Conservation (phyloP, 345 rosid genomes). For the Citrus sp. region DNA sequence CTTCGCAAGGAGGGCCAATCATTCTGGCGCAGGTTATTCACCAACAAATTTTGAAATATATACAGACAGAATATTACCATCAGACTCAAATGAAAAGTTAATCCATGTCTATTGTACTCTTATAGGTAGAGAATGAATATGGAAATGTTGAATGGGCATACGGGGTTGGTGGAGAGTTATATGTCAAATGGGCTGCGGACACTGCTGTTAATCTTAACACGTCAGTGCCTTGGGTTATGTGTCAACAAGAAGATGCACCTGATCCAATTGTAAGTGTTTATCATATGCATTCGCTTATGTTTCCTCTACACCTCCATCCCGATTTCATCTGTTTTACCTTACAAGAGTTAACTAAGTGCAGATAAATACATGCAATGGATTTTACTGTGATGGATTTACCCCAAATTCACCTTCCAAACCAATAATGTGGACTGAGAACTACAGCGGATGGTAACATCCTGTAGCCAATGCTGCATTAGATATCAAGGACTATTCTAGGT, state of each 20-base stretch:
- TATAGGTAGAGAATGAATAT: slow-evolving; percentile 68
- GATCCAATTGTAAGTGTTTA: slow-evolving; percentile 46
- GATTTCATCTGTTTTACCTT: background rate
- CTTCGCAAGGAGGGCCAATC: slow-evolving; percentile 70
- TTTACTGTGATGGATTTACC: slow-evolving; percentile 52
- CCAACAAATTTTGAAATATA: background rate
- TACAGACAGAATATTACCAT: background rate
- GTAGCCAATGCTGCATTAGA: background rate
- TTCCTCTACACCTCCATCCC: background rate
- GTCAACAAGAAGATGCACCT: slow-evolving; percentile 55
- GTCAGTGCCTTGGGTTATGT: slow-evolving; percentile 74
- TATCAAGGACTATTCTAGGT: background rate
- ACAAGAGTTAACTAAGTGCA: background rate
- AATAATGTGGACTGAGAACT: slow-evolving; percentile 69
- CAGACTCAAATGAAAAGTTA: background rate
- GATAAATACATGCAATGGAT: slow-evolving; percentile 62
- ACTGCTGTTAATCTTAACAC: slow-evolving; percentile 58
- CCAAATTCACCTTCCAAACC: slow-evolving; percentile 63
- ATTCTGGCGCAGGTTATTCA: slow-evolving; percentile 58
- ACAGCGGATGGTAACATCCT: slow-evolving; percentile 52
- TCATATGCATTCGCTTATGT: background rate
- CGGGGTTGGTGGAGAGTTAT: slow-evolving; percentile 45
- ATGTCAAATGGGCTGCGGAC: slow-evolving; percentile 64
- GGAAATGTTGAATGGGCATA: slow-evolving; percentile 56
- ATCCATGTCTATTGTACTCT: background rate